Base-by-base conservation (phyloP, 495 filamentous ascomycete genomes). In the Tuber brumale region DNA sequence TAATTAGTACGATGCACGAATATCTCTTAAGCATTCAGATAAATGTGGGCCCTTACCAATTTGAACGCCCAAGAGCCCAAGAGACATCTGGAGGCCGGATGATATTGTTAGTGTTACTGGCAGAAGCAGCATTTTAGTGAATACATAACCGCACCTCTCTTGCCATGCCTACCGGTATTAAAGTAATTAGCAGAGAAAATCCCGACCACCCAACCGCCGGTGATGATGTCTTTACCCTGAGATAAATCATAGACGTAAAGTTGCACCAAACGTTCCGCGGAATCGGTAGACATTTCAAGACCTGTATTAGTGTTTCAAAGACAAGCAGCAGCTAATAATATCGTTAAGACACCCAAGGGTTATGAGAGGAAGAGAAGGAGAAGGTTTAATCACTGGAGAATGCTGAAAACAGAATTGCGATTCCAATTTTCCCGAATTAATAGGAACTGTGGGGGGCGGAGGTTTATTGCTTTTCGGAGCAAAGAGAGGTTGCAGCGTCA, bases 241-340 rank as follows among this genome's bases (percentile, higher is more conserved):
- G 95, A 97, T 51, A 99, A 88, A 86, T 99, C 95, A 80, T 99
- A 99, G 73, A 97, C 90, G 76, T 97, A 95, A 70, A 97, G 88
- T 82, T 95, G 87, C 51, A 97, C 92, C 3, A 69, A 66, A 19
- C 73, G 75, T 35, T 77, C 80, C 48, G n/a, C 48, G 39, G 66
- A 46, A 48, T 69, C 57, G 66, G 73, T 44, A 72, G 78, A 73
- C 78, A 80, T 80, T 61, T 66, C 57, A 66, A 66, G 57, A 66
- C n/a, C 27, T 16, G 57, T 31, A 31, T 27, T 66, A 2, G 12
- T n/a, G n/a, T 66, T 31, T 31, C 57, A 66, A 31, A 8, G 57
- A 31, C n/a, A n/a, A 66, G 27, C 5, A 66, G 57, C 3, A 27
- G n/a, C 12, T 66, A n/a, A 16, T 16, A 31, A 16, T 66, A 57